Evolutionary conservation across 495 filamentous ascomycete species (phyloP), one percentile per base, ranked within the genome.

Genomic region (Aspergillus ostianus): DNA sequence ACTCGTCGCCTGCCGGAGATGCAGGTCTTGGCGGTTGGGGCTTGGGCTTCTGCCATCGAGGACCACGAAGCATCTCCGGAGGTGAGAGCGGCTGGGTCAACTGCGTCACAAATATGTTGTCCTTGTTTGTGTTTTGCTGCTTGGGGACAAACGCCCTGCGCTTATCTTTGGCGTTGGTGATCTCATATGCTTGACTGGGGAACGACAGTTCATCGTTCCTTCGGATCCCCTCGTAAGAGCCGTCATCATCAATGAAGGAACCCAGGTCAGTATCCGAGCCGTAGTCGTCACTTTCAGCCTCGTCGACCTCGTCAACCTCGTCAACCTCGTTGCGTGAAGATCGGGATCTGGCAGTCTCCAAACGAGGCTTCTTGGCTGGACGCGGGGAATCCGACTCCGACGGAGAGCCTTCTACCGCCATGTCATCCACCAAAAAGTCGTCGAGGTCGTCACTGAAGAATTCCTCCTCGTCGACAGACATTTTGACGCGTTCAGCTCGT

Each of bases 101-200:
- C 64, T 84, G 81, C 0, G 81, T 82, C 26, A 81, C 78, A 50
- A 82, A 84, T 1, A 81, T 77, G 53, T 83, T 78, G n/a, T 80
- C 74, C 55, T 77, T 76, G 8, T 73, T 56, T 30, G 67, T 74
- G 20, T 61, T 66, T 23, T 74, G 70, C 60, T 76, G 70, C 61
- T 76, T 82, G 5, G 80, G 74, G 0, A 78, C 68, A 63, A 78
- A 80, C 46, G 76, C 75, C 47, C 75, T 77, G 44, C 70, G 72
- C 47, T 77, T 81, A 15, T 74, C 70, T 54, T 70, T 59, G 10
- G 66, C 55, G 49, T 3, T 1, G 23, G 55, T 71, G 57, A 6
- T 66, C 67, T 15, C 30, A 27, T 53, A 60, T 7, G 53, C 55
- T 23, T 62, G 64, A 2, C 57, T 56, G 8, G 60, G 63, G 0